Evolutionary conservation across 495 filamentous ascomycete species (phyloP), one percentile per base, ranked within the genome.

Genomic region (Collariella sp.): DNA sequence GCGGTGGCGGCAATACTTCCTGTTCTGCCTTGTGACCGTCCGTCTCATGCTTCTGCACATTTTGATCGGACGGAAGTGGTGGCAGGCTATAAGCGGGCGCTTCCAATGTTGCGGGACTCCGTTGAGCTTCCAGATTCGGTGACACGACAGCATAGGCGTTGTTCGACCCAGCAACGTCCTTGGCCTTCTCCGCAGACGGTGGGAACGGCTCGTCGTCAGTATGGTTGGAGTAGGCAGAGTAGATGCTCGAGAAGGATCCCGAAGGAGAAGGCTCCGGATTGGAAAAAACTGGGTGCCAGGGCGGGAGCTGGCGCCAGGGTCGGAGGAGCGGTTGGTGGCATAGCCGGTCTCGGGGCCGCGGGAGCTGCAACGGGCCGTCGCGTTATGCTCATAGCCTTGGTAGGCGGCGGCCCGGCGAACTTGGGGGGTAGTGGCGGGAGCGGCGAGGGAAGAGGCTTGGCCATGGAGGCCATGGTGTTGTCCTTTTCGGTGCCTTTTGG

Each of bases 181-280:
- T 67, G 50, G 57, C 35, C 16, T 62, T 59, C 60, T 58, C 63
- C 19, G 57, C 58, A 24, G 60, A 62, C 26, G 71, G 67, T 46
- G 61, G 63, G 38, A 63, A 61, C 26, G 66, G 67, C 31, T 67
- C 66, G 31, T 72, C 70, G 7, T 63, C 61, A 11, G 71, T 68
- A 46, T 65, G 67, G 50, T 69, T 60, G 31, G 72, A 70, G 60
- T 77, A 75, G 7, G 74, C 74, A 18, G 70, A 75, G 22, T 76
- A 42, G 5, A 77, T 48, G 55, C 72, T 75, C 10, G 68, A 74
- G 54, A 76, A 59, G n/a, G 74, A 77, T 4, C 45, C 62, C 0
- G 52, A 61, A 0, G 69, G 67, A 11, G 69, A 70, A 12, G 56
- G 61, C 40, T 20, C 22, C n/a, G 52, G 52, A 7, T 49, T 34